These are phyloP conservation scores for Exophiala alcalophila DNA, from an alignment of 2,329 filamentous ascomycete species.

Conservation along the genomic window DNA sequence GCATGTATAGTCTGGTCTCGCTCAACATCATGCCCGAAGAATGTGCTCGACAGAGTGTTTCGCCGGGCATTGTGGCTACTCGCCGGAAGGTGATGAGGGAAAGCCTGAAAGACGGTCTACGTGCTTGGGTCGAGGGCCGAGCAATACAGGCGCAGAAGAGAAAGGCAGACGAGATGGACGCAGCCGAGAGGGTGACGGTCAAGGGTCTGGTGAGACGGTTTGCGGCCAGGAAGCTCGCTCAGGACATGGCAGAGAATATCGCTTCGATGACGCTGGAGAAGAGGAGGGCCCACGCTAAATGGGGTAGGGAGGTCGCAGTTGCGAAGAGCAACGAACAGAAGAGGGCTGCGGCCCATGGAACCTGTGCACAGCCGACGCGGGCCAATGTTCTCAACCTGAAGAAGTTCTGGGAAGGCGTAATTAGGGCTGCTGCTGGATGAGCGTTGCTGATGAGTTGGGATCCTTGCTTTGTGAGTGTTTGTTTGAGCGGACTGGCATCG, in stretches of 20 bases:
- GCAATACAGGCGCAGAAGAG: slow-evolving; percentile 35
- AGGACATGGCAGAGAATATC: slow-evolving; percentile 18
- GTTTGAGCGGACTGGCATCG: too few relatives aligned
- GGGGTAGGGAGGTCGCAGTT: slow-evolving; percentile 25
- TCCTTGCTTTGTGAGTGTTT: too few relatives aligned
- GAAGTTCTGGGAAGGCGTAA: slow-evolving; percentile 64
- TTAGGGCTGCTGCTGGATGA: slow-evolving; percentile 32
- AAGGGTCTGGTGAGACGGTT: slow-evolving; percentile 28
- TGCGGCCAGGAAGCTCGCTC: slow-evolving; percentile 21
- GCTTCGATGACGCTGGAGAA: slow-evolving; percentile 24
- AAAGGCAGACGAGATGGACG: slow-evolving; percentile 37
- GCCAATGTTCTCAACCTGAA: slow-evolving; percentile 58
- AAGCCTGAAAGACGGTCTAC: slow-evolving; percentile 63
- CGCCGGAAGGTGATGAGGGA: slow-evolving; percentile 64
- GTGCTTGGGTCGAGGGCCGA: slow-evolving; percentile 59
- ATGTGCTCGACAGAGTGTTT: slow-evolving; percentile 42
- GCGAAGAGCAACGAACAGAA: slow-evolving; percentile 25
- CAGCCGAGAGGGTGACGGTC: slow-evolving; percentile 30
- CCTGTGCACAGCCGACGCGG: slow-evolving; percentile 34
- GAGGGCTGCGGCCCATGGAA: slow-evolving; percentile 14
- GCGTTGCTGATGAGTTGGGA: too few relatives aligned
- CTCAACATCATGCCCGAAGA: slow-evolving; percentile 33
- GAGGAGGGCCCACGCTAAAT: slow-evolving; percentile 23
- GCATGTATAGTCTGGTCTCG: slow-evolving; percentile 34
- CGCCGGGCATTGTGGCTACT: slow-evolving; percentile 61